Evolutionary conservation across 176 grass and related monocot species (phyloP).

Genomic region (Chloris gayana): DNA sequence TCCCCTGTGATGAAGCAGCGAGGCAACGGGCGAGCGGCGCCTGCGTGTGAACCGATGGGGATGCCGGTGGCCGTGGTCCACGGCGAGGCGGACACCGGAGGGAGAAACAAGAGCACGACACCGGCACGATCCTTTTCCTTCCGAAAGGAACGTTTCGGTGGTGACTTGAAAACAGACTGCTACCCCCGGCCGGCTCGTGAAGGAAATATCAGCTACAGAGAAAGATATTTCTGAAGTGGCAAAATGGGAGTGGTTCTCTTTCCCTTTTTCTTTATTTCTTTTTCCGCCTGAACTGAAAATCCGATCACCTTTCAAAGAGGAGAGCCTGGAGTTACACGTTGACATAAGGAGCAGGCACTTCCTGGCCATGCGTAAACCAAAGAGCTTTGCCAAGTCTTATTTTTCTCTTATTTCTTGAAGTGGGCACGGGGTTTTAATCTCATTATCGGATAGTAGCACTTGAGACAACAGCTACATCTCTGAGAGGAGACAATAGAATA

Average conservation of each 20-base stretch:
- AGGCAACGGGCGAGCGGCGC: not conserved
- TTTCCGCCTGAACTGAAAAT: not conserved
- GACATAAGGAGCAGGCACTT: not conserved
- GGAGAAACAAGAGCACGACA: conserved; percentile 3
- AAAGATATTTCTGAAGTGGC: conserved; percentile 30
- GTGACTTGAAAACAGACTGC: not conserved
- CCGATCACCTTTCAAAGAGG: too few species aligned
- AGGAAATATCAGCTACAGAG: conserved; percentile 24
- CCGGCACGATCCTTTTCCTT: not conserved
- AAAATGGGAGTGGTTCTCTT: not conserved
- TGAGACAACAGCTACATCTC: not conserved
- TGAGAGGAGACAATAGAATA: not conserved
- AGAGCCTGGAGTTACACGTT: not conserved
- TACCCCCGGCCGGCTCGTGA: not conserved
- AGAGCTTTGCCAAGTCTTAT: not conserved
- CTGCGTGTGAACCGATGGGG: not conserved
- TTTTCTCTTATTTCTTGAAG: not conserved
- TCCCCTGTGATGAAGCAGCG: not conserved
- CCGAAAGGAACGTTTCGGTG: not conserved
- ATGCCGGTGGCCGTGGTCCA: conserved; percentile 31
- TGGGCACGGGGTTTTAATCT: not conserved
- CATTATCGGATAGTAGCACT: not conserved
- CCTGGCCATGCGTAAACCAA: not conserved
- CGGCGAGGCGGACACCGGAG: conserved; percentile 8
- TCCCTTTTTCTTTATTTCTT: too few species aligned